Evolutionary conservation across 2,329 filamentous ascomycete species (phyloP).

Genomic region (Fusarium graminum): DNA sequence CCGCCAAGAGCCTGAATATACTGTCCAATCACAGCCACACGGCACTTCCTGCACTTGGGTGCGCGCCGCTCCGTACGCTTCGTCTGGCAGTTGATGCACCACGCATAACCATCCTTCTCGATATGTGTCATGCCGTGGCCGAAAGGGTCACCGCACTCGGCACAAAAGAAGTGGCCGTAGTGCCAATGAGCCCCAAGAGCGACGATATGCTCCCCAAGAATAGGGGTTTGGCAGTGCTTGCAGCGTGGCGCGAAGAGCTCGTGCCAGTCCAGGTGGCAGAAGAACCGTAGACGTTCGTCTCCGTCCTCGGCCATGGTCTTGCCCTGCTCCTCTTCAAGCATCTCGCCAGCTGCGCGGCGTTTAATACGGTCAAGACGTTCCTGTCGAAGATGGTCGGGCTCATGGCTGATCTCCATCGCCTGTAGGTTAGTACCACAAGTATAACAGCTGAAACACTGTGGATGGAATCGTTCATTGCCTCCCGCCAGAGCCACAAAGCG

Average conservation of each 20-base stretch:
- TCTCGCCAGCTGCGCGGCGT: constrained; percentile 69
- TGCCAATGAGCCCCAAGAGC: constrained; percentile 97
- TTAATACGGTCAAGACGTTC: constrained; percentile 81
- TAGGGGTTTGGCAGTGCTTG: constrained; percentile 96
- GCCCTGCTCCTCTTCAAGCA: constrained; percentile 72
- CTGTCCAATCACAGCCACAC: constrained; percentile 85
- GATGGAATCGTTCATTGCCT: constrained; percentile 82
- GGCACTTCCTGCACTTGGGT: constrained; percentile 89
- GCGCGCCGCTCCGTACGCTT: constrained; percentile 89
- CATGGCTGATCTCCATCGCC: constrained; percentile 95
- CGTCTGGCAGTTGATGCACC: constrained; percentile 94
- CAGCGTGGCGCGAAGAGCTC: constrained; percentile 93
- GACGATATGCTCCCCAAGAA: constrained; percentile 93
- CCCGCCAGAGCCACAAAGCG: constrained; percentile 89
- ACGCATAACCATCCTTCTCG: constrained; percentile 97
- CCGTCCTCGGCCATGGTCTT: constrained; percentile 78
- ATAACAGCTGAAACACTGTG: constrained; percentile 91
- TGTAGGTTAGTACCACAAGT: constrained; percentile 90
- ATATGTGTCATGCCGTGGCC: constrained; percentile 77
- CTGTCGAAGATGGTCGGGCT: constrained; percentile 78
- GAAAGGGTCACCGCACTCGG: constrained; percentile 97
- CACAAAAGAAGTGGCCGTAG: constrained; percentile 98
- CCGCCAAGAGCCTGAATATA: constrained; percentile 89
- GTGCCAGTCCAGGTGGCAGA: constrained; percentile 98
- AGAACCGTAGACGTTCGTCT: constrained; percentile 84